Evolutionary conservation across 78 protist genomes (phyloP), one percentile per base, ranked within the genome.

Genomic region (Dictyostelium brefeldianum): DNA sequence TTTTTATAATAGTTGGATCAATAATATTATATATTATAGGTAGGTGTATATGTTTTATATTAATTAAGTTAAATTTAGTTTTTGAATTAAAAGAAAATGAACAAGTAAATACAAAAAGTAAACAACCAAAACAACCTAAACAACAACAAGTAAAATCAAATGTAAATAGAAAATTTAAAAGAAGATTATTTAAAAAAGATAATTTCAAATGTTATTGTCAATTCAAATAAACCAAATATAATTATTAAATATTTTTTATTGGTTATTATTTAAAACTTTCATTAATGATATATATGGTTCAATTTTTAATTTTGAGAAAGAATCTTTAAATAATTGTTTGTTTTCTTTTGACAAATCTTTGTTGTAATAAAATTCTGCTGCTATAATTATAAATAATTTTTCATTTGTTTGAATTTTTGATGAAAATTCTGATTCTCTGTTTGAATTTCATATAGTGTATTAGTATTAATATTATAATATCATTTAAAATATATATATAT

Each of bases 391-490:
- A 77, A 85, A 85, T 27, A 85, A 27, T 59, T 85, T 62, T 46
- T 85, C 83, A 77, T 85, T 77, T 50, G 84, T 46, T 85, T 85
- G 92, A 5, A 85, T 85, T 43, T 85, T 85, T 25, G 82, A 77
- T 59, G 92, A n/a, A 29, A 85, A 77, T 64, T 85, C 92, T 15
- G 69, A 22, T 41, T 48, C 62, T 36, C 91, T 84, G 46, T 15
- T 31, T n/a, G n/a, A n/a, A 17, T 36, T 1, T 1, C 2, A 56
- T 20, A 20, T 2, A 56, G 9, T 5, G 9, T 12, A 57, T 57
- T 57, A 57, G 11, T 51, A 50, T 29, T 67, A 47, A 57, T 17
- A 56, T 6, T 11, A 53, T 36, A 43, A 29, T 51, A 3, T 15
- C 53, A 25, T 22, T 48, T 50, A 14, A 43, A 53, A 43, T 56